These are phyloP conservation scores for Sclerotinia borealis DNA, from an alignment of 2,329 filamentous ascomycete species.

Conservation along the genomic window DNA sequence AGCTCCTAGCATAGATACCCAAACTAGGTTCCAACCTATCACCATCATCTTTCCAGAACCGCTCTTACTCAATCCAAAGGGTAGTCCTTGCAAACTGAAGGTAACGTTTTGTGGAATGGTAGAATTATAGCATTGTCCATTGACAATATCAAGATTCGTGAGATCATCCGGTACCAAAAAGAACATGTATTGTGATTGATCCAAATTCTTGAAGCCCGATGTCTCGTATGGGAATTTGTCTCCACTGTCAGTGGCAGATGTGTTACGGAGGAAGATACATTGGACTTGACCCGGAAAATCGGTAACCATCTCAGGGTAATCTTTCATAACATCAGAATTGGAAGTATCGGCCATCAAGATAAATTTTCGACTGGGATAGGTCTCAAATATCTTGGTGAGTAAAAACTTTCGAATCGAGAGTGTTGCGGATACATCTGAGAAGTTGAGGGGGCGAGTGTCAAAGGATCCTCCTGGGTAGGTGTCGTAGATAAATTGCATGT, in stretches of 20 bases:
- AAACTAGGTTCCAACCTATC: background rate
- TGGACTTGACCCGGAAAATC: slow-evolving; percentile 66
- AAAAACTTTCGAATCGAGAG: slow-evolving; percentile 65
- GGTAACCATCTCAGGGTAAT: slow-evolving; percentile 53
- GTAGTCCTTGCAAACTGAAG: slow-evolving; percentile 57
- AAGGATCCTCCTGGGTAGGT: slow-evolving; percentile 66
- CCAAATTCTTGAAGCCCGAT: slow-evolving; percentile 59
- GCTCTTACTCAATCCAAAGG: slow-evolving; percentile 35
- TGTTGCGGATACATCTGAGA: slow-evolving; percentile 67
- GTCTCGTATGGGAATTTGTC: slow-evolving; percentile 74
- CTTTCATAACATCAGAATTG: slow-evolving; percentile 70
- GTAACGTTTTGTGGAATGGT: slow-evolving; percentile 65
- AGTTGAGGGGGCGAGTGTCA: slow-evolving; percentile 73
- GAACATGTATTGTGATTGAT: slow-evolving; percentile 70
- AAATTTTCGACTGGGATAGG: slow-evolving; percentile 69
- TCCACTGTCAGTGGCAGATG: slow-evolving; percentile 57
- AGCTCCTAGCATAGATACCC: background rate
- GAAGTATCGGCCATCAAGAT: slow-evolving; percentile 70
- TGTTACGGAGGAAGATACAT: slow-evolving; percentile 74
- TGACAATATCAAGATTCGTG: slow-evolving; percentile 56
- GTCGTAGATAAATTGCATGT: slow-evolving; percentile 76
- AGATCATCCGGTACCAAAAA: slow-evolving; percentile 68
- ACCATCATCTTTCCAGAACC: background rate
- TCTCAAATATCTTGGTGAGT: slow-evolving; percentile 66
- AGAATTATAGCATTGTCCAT: slow-evolving; percentile 61